Conservation (phyloP, 2,329 filamentous ascomycete genomes). For the Exophiala alcalophila region DNA sequence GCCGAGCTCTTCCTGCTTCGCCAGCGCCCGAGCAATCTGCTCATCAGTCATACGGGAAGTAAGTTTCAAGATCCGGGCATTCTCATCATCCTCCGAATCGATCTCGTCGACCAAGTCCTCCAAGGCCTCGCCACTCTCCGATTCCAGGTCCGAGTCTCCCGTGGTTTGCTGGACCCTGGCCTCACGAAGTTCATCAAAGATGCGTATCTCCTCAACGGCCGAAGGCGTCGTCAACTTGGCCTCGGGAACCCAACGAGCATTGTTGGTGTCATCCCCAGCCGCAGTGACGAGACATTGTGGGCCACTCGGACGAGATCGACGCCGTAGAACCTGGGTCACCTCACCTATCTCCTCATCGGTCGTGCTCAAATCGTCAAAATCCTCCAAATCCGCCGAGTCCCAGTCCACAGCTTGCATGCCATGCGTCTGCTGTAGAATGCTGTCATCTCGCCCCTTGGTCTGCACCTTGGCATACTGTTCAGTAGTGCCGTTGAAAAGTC, state of each 20-base stretch:
- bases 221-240: conserved; percentile 34
- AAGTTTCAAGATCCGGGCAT: conserved; percentile 38
- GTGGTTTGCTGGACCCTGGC: conserved; percentile 28
- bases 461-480: conserved; percentile 42
- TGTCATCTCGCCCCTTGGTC: conserved; percentile 13
- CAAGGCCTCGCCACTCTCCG: conserved; percentile 35
- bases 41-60: conserved; percentile 54
- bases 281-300: conserved; percentile 54
- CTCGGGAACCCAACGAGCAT: conserved; percentile 50
- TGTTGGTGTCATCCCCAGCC: conserved; percentile 43
- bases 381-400: conserved; percentile 45
- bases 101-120: conserved; percentile 40
- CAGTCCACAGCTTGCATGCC: conserved; percentile 36
- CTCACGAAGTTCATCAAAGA: conserved; percentile 37
- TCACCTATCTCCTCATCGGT: conserved; percentile 45
- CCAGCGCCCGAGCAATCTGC: conserved; percentile 58
- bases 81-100: conserved; percentile 39
- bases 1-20: conserved; percentile 63
- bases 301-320: conserved; percentile 45
- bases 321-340: conserved; percentile 45
- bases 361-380: conserved; percentile 51
- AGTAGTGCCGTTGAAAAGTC: conserved; percentile 37
- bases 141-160: conserved; percentile 34
- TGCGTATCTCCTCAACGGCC: conserved; percentile 33
- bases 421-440: background rate